Percentiles rank a stretch among this genome's conserved stretches.
Evolutionary conservation across 1,284 basidiomycete genomes (phyloP).

Genomic region (Athelia sp.): DNA sequence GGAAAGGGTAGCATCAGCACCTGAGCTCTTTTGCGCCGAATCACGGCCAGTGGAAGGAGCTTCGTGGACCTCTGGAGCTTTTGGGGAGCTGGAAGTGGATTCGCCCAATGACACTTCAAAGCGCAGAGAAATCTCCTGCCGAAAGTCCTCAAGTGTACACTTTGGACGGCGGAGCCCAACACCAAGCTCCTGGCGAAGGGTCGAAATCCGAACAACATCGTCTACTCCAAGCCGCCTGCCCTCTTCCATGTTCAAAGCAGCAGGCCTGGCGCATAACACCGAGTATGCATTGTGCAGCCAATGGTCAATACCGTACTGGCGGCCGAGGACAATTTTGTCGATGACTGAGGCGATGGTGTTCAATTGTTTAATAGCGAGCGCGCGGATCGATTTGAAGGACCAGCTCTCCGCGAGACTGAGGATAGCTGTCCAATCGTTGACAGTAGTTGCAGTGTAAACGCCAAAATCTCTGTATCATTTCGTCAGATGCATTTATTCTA

Average conservation of each 20-base stretch:
- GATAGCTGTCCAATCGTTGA: neutral
- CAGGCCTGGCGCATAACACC: neutral
- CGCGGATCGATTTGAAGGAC: neutral
- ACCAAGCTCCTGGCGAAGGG: neutral
- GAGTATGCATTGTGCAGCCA: neutral
- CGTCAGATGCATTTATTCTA: neutral
- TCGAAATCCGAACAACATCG: slow-evolving; percentile 4
- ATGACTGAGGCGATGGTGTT: neutral
- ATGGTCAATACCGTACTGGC: neutral
- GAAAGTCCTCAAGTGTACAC: too few relatives aligned
- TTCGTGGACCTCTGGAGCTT: too few relatives aligned
- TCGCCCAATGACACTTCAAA: too few relatives aligned
- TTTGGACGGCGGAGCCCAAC: too few relatives aligned
- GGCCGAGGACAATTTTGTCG: slow-evolving; percentile 2
- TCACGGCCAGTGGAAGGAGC: too few relatives aligned
- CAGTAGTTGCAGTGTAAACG: neutral
- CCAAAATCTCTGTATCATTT: neutral
- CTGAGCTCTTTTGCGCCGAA: too few relatives aligned
- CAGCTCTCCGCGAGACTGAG: neutral
- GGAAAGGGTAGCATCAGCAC: too few relatives aligned
- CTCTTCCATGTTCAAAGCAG: neutral
- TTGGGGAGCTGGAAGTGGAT: too few relatives aligned
- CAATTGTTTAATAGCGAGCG: neutral
- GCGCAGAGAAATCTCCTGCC: too few relatives aligned
- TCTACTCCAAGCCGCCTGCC: neutral